Conservation (phyloP, 163 green algal species). For the Chlorella variabilis region DNA sequence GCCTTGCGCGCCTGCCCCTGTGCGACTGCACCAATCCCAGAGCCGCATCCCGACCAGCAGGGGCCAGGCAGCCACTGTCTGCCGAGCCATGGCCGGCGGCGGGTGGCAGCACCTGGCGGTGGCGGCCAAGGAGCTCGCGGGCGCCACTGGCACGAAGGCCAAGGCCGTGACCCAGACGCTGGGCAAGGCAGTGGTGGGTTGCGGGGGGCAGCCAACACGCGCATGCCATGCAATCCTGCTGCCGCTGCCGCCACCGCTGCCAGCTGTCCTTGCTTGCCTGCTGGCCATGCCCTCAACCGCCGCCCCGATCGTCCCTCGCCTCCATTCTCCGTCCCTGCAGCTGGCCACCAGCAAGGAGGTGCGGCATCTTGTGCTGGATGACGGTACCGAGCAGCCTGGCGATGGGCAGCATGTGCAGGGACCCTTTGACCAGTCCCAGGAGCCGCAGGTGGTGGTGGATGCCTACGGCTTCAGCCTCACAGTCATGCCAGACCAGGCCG, state of each 20-base stretch:
- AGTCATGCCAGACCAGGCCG: conserved; percentile 40
- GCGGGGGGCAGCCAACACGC: background rate
- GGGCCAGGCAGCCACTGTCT: too few relatives aligned
- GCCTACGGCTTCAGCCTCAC: conserved; percentile 53
- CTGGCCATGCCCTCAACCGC: background rate
- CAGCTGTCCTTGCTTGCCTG: background rate
- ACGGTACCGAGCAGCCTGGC: background rate
- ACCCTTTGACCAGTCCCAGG: background rate
- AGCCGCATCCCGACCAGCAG: too few relatives aligned
- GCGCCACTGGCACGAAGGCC: background rate
- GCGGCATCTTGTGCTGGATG: background rate
- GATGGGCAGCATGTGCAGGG: conserved; percentile 12
- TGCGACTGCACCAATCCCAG: too few relatives aligned
- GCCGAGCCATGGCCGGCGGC: conserved; percentile 3
- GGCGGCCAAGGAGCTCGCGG: conserved; percentile 22
- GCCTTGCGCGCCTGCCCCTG: too few relatives aligned
- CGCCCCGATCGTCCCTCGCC: background rate
- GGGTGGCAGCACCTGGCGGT: conserved; percentile 16
- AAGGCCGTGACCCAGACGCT: background rate
- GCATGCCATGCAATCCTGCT: background rate
- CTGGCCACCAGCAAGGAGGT: background rate
- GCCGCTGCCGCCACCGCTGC: background rate
- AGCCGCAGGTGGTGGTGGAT: conserved; percentile 12
- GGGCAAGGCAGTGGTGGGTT: conserved; percentile 35
- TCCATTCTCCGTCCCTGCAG: background rate